phyloP scores from a whole-genome alignment of 202 grass and related monocot genomes.

The Setaria italica region DNA sequence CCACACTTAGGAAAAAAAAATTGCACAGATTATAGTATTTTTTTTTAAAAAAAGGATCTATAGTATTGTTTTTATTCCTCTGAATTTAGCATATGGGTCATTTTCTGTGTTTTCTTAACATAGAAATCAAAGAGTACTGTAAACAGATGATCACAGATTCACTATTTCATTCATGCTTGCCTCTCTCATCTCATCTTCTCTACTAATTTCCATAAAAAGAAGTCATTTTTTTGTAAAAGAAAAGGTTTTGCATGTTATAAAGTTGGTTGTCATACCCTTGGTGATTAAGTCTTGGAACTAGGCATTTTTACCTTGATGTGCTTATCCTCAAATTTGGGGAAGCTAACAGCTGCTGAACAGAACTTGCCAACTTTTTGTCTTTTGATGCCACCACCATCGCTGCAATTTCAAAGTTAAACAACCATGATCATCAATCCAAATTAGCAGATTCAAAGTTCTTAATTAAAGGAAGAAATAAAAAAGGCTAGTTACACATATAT shows the following conservation, averaged over 20 bases:
- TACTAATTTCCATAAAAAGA: too few relatives aligned
- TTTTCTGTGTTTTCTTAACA: not conserved
- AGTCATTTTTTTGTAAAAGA: not conserved
- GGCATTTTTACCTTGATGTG: constrained; percentile 74
- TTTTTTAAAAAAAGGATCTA: not conserved
- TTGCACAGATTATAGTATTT: too few relatives aligned
- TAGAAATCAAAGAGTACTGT: not conserved
- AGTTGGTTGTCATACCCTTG: not conserved
- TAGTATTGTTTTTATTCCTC: not conserved
- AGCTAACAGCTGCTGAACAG: constrained; percentile 82
- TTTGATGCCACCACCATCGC: constrained; percentile 98
- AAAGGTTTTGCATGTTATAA: constrained; percentile 4
- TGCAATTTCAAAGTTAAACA: constrained; percentile 49
- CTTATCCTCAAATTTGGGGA: constrained; percentile 91
- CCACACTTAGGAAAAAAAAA: not conserved
- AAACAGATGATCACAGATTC: not conserved
- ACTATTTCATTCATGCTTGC: not conserved
- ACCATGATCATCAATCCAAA: constrained; percentile 32
- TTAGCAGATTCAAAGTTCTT: constrained; percentile 8
- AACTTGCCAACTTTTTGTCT: constrained; percentile 80
- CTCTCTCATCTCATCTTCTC: not conserved
- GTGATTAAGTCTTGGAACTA: not conserved
- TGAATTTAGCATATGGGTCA: not conserved
- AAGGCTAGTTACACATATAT: not conserved
- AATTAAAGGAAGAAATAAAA: not conserved